A percentile compares a stretch with the other conserved stretches of the same genome.
These are phyloP conservation scores for Seiridium cupressi DNA, from an alignment of 2,329 filamentous ascomycete genomes.

Conservation along the genomic window DNA sequence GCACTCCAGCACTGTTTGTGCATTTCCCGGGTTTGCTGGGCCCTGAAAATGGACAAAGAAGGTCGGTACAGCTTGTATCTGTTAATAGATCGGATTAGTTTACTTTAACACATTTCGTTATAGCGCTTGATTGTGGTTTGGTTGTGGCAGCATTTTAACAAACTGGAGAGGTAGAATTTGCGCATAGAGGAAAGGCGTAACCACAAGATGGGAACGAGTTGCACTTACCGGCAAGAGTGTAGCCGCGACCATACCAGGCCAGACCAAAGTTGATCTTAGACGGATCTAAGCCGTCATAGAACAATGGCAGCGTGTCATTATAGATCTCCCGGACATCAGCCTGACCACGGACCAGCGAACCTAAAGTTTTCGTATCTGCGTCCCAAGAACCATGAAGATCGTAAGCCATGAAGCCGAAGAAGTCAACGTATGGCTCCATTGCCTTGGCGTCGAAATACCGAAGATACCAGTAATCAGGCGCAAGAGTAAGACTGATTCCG, in stretches of 20 bases:
- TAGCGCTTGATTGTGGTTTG: too few species aligned
- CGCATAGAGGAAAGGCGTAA: background rate
- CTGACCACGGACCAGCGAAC: constrained; percentile 32
- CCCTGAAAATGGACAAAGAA: constrained; percentile 20
- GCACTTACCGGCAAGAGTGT: constrained; percentile 25
- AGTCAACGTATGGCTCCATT: constrained; percentile 37
- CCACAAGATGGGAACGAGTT: too few species aligned
- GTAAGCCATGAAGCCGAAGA: constrained; percentile 36
- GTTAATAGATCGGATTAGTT: background rate
- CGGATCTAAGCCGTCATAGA: constrained; percentile 36
- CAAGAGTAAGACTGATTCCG: constrained; percentile 37
- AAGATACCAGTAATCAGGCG: constrained; percentile 36
- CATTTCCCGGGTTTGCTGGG: constrained; percentile 26
- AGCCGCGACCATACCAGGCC: constrained; percentile 45
- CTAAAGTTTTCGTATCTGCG: constrained; percentile 24
- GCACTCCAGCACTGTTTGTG: constrained; percentile 25
- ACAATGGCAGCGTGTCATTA: constrained; percentile 34
- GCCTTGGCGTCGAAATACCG: constrained; percentile 31
- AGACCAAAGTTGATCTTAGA: constrained; percentile 44
- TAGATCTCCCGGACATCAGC: constrained; percentile 41
- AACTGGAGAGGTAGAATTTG: background rate
- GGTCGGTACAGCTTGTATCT: constrained; percentile 21
- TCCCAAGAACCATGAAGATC: constrained; percentile 43
- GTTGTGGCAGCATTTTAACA: too few species aligned
- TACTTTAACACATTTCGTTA: too few species aligned